Base-by-base conservation (phyloP, 495 filamentous ascomycete species). In the Podospora anserina region DNA sequence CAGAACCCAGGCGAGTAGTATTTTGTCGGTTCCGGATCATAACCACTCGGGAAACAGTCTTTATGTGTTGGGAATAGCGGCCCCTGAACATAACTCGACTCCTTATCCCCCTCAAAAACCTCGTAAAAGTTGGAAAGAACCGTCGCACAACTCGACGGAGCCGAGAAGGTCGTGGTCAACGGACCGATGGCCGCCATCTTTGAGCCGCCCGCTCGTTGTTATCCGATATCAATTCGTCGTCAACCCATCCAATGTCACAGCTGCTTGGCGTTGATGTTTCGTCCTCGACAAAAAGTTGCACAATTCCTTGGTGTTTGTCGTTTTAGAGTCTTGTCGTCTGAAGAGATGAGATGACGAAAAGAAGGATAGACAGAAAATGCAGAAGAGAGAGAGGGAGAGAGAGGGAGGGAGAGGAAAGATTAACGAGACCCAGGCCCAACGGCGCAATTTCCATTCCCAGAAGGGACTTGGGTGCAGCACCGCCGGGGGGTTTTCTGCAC, bases 1-100 rank as follows among this genome's bases (percentile, higher is more conserved):
- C 76, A 78, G 58, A 66, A 70, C 5, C 70, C 76, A 30, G 76
- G 75, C 34, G 75, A 77, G 72, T 77, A 78, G 68, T 78, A 78
- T 23, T 73, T 69, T 11, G 72, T 63, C 55, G 76, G 73, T 27
- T 67, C 66, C 11, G 74, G 64, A 59, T 77, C 68, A 61, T 78
- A 78, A 4, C 68, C 72, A 23, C 30, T 69, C 2, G 76, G 76
- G 34, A 73, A 78, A 64, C 76, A 78, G 19, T 68, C 64, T 6
- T 70, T 71, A 18, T 61, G 68, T 2, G 54, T 11, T 0, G 73
- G 69, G 55, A 70, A 76, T 44, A 78, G 64, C 0, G 76, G 76
- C 0, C 76, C 76, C 59, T 77, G 73, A 26, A 74, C 69, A 30
- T 73, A 75, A 27, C 62, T 54, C 34, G 63, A 76, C 15, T 55